Conservation (phyloP, 257 asterid genomes). For the Misopates orontium region DNA sequence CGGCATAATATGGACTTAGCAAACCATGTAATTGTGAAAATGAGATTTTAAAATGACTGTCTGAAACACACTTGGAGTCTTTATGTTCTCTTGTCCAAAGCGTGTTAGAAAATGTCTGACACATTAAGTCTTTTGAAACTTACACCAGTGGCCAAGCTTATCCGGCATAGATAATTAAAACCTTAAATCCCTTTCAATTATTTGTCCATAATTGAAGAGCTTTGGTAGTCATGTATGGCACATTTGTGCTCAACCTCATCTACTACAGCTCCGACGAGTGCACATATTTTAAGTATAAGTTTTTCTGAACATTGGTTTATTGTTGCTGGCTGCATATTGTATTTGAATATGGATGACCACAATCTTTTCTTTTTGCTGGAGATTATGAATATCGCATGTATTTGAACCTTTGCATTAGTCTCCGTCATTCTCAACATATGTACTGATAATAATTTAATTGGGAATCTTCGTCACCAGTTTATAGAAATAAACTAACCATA, state of each 20-base stretch:
- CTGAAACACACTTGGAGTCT: too few species aligned
- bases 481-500: background rate
- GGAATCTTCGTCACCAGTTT: slow-evolving; percentile 4
- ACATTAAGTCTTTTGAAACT: background rate
- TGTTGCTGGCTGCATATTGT: background rate
- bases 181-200: background rate
- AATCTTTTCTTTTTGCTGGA: background rate
- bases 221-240: background rate
- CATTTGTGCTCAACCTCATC: too few species aligned
- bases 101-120: background rate
- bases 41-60: background rate
- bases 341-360: too few species aligned
- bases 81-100: background rate
- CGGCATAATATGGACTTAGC: background rate
- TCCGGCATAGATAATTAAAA: too few species aligned
- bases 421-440: slow-evolving; percentile 3
- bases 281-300: background rate
- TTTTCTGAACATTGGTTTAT: background rate
- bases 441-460: slow-evolving; percentile 17
- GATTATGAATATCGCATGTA: background rate
- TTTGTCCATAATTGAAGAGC: background rate
- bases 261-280: background rate
- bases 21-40: background rate
- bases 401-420: slow-evolving; percentile 5
- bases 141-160: too few species aligned